Base-by-base conservation (phyloP, 73 alveolate species). In the Paraurostyla sp. region DNA sequence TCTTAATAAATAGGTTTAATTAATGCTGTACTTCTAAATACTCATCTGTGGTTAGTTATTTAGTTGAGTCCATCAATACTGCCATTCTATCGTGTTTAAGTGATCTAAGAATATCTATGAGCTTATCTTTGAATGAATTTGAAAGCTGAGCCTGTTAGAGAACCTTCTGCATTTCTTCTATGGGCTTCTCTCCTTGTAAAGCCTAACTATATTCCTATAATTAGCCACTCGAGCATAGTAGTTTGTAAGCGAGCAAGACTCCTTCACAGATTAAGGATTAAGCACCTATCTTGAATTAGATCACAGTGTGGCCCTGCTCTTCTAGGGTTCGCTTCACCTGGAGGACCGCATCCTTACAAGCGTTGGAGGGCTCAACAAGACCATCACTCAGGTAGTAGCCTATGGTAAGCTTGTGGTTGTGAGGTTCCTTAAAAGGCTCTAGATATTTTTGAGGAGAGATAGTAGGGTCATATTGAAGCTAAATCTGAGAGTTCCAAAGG, bases 341-440 rank as follows among this genome's bases (percentile, higher is more conserved):
- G 13, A 58, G 71, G 18, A 89, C 57, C 18, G 91, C 91, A 49
- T 87, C 46, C 32, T 40, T 43, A 9, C 41, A 71, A 16, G 94
- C 41, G 27, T 75, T 80, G 35, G 93, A 38, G 20, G 93, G 78
- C n/a, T 91, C 96, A 22, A 94, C 36, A 0, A 87, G 46, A 11
- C 68, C 68, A 32, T 87, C 92, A 46, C 80, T 22, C 46, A 62
- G 52, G 40, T 90, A 82, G 69, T 90, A 93, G 32, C 97, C 97
- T 27, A 93, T 91, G 27, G 80, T 85, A 32, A 90, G 56, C 65
- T 90, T 71, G 27, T 62, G 1, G 25, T 13, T 52, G 23, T 48
- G 27, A 38, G 42, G 52, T n/a, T 65, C 43, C 42, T 88, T 63
- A 33, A 51, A 88, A 25, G 58, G 57, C 52, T 87, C 20, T 38